Evolutionary conservation across 352 stramenopile species (phyloP).

Genomic region (Phytophthora sojae): DNA sequence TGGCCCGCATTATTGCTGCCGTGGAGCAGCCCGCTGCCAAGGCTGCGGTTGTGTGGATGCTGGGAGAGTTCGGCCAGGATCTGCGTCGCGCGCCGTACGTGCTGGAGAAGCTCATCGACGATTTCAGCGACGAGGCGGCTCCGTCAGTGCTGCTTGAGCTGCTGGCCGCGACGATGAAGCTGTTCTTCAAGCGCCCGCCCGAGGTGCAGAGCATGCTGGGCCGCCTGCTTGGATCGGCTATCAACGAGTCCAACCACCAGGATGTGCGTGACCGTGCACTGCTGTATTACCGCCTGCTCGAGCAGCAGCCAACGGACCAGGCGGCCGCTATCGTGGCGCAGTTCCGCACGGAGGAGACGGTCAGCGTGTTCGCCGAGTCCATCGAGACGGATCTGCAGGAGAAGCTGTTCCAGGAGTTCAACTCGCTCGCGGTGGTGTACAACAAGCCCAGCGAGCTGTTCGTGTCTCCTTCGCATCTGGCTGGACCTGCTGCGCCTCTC

Average conservation of each 20-base stretch:
- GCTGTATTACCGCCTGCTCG: slow-evolving; percentile 97
- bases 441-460: slow-evolving; percentile 97
- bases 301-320: slow-evolving; percentile 92
- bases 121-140: slow-evolving; percentile 92
- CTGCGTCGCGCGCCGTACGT: slow-evolving; percentile 95
- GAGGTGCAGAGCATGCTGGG: slow-evolving; percentile 99
- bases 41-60: slow-evolving; percentile 96
- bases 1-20: slow-evolving; percentile 74
- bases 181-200: slow-evolving; percentile 98
- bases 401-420: slow-evolving; percentile 97
- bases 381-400: slow-evolving; percentile 86
- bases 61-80: slow-evolving; percentile 97
- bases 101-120: slow-evolving; percentile 96
- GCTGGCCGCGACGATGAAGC: slow-evolving; percentile 96
- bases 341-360: slow-evolving; percentile 78
- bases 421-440: slow-evolving; percentile 98
- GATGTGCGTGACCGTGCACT: slow-evolving; percentile 98
- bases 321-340: slow-evolving; percentile 90
- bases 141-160: slow-evolving; percentile 94
- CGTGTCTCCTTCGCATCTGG: slow-evolving; percentile 83
- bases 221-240: slow-evolving; percentile 92
- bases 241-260: slow-evolving; percentile 95
- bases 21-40: slow-evolving; percentile 91
- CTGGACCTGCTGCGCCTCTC: slow-evolving; percentile 36
- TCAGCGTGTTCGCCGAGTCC: slow-evolving; percentile 89